phyloP scores from a whole-genome alignment of 192 early-diverging fungal genomes.

The Oehlia diaphana region DNA sequence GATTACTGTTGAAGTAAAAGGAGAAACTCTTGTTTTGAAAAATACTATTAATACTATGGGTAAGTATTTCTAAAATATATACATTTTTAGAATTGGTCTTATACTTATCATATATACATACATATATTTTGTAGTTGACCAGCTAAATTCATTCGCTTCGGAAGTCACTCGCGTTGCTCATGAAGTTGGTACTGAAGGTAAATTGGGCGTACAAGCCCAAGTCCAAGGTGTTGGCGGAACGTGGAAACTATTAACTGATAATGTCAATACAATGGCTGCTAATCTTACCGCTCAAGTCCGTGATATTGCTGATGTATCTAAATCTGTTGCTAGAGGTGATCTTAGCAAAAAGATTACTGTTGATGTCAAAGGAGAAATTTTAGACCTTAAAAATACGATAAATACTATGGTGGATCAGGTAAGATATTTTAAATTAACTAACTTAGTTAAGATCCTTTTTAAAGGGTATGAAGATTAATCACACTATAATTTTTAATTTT shows the following conservation, averaged over 20 bases:
- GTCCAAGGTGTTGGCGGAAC: conserved; percentile 52
- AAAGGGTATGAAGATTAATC: too few relatives aligned
- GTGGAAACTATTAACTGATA: conserved; percentile 58
- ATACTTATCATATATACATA: conserved; percentile 33
- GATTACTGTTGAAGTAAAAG: conserved; percentile 66
- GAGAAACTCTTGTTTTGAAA: conserved; percentile 75
- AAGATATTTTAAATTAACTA: background rate
- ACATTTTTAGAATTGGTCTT: background rate
- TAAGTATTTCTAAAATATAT: conserved; percentile 30
- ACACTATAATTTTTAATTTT: background rate
- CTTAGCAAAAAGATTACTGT: conserved; percentile 55
- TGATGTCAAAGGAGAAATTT: conserved; percentile 63
- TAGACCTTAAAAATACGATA: conserved; percentile 62
- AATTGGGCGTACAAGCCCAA: conserved; percentile 52
- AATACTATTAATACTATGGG: conserved; percentile 76
- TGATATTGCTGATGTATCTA: conserved; percentile 62
- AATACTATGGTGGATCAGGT: conserved; percentile 67
- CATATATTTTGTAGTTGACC: conserved; percentile 41
- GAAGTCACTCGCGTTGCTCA: conserved; percentile 61
- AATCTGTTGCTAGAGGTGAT: conserved; percentile 62
- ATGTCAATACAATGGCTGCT: conserved; percentile 62
- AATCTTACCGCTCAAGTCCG: conserved; percentile 69
- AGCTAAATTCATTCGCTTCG: conserved; percentile 50
- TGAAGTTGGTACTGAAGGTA: conserved; percentile 57
- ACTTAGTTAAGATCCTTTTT: too few relatives aligned